Percentiles rank a stretch among this genome's conserved stretches.
Conservation (phyloP, 257 asterid species). For the Solanum paucissectum region DNA sequence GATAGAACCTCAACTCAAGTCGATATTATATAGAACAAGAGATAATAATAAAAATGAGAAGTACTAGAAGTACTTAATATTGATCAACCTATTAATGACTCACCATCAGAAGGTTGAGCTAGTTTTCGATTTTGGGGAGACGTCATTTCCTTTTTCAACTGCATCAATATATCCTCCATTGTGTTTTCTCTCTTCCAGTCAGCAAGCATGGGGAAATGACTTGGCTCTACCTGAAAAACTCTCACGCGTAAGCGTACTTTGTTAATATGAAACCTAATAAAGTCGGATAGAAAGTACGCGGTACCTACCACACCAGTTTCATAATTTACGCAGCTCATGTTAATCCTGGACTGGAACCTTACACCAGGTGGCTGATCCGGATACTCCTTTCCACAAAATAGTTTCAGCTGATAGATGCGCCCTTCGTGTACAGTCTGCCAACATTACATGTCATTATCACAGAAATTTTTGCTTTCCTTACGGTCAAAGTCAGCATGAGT, state of each 20-base stretch:
- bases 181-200: constrained; percentile 71
- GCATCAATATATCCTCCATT: constrained; percentile 78
- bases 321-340: constrained; percentile 66
- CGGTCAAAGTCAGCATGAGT: not conserved
- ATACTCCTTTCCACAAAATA: constrained; percentile 73
- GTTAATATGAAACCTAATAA: not conserved
- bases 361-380: constrained; percentile 70
- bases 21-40: not conserved
- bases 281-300: not conserved
- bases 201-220: constrained; percentile 63
- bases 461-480: not conserved
- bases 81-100: not conserved
- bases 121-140: constrained; percentile 74
- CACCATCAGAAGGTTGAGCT: constrained; percentile 72
- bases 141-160: constrained; percentile 69
- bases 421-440: constrained; percentile 75
- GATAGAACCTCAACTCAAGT: not conserved
- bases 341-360: constrained; percentile 63
- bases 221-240: constrained; percentile 56
- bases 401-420: constrained; percentile 65
- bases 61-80: not conserved
- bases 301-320: constrained; percentile 62
- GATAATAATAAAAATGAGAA: not conserved
- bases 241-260: not conserved
- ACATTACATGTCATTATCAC: constrained; percentile 6